A percentile compares a stretch with the other conserved stretches of the same genome.
Evolutionary conservation across 352 stramenopile species (phyloP).

Genomic region (Phytophthora hibernalis): DNA sequence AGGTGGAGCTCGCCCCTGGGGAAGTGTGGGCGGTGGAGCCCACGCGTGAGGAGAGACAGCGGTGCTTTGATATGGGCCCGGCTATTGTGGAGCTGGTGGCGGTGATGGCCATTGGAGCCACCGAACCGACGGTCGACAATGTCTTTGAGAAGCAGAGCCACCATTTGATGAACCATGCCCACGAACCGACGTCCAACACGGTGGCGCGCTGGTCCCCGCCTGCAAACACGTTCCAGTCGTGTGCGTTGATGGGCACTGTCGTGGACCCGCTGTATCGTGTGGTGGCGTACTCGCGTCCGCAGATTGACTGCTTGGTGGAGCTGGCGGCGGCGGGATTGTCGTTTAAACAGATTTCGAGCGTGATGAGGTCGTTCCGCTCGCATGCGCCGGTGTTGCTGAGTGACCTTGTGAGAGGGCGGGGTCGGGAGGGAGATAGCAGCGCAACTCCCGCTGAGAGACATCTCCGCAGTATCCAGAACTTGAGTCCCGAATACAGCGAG

Average conservation of each 20-base stretch:
- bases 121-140: conserved; percentile 27
- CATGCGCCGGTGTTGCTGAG: conserved; percentile 29
- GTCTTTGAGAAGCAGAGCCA: conserved; percentile 33
- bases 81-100: conserved; percentile 41
- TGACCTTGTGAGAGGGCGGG: conserved; percentile 21
- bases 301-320: conserved; percentile 46
- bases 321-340: conserved; percentile 40
- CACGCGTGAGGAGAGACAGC: conserved; percentile 27
- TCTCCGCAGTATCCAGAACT: conserved; percentile 4
- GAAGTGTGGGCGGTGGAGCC: conserved; percentile 39
- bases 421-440: background rate
- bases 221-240: conserved; percentile 38
- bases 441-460: conserved; percentile 1
- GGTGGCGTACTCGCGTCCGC: conserved; percentile 32
- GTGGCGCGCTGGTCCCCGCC: conserved; percentile 34
- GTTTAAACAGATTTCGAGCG: conserved; percentile 41
- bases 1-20: conserved; percentile 30
- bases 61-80: conserved; percentile 36
- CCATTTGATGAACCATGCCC: conserved; percentile 25
- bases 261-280: conserved; percentile 36
- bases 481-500: conserved; percentile 30
- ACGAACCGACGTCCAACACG: conserved; percentile 13
- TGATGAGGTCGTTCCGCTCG: conserved; percentile 30
- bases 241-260: conserved; percentile 15
- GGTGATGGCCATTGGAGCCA: conserved; percentile 33